Percentiles rank a stretch among this genome's conserved stretches.
These are phyloP conservation scores for Protomyces pachydermus DNA, from an alignment of 1,139 yeast species.

Conservation along the genomic window DNA sequence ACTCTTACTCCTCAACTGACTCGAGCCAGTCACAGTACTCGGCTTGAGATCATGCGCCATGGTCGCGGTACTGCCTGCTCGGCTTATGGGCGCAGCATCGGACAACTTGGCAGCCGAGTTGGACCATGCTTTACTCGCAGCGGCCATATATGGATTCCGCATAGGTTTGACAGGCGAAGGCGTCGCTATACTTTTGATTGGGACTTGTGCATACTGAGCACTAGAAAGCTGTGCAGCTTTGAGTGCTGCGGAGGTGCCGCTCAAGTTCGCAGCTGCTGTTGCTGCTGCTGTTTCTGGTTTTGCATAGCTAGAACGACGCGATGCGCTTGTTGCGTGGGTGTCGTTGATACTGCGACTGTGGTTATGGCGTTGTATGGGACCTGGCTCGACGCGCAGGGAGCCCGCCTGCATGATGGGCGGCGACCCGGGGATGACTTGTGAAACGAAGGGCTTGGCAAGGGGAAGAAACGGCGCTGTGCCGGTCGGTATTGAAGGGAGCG, in stretches of 20 bases:
- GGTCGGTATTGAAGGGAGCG: too few species aligned
- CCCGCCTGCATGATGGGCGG: neutral
- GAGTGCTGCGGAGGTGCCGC: constrained; percentile 14
- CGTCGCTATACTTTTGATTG: neutral
- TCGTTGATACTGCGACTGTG: neutral
- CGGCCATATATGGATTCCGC: constrained; percentile 10
- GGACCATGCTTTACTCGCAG: constrained; percentile 24
- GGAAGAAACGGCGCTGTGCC: too few species aligned
- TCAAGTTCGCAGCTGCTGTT: neutral
- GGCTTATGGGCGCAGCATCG: neutral
- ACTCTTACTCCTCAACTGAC: neutral
- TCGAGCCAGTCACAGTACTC: neutral
- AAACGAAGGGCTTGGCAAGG: too few species aligned
- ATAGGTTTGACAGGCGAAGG: constrained; percentile 1
- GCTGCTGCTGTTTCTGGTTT: neutral
- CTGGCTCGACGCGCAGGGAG: neutral
- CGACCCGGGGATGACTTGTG: too few species aligned
- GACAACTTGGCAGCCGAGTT: constrained; percentile 15
- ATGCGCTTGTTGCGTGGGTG: neutral
- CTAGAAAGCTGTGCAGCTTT: constrained; percentile 20
- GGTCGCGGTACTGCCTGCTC: neutral
- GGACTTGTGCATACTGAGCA: constrained; percentile 3
- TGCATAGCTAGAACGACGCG: neutral
- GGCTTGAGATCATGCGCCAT: too few species aligned
- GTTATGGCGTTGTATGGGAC: neutral